A percentile compares a stretch with the other conserved stretches of the same genome.
Evolutionary conservation across 805 yeast species (phyloP).

Genomic region (Kluyveromyces siamensis): DNA sequence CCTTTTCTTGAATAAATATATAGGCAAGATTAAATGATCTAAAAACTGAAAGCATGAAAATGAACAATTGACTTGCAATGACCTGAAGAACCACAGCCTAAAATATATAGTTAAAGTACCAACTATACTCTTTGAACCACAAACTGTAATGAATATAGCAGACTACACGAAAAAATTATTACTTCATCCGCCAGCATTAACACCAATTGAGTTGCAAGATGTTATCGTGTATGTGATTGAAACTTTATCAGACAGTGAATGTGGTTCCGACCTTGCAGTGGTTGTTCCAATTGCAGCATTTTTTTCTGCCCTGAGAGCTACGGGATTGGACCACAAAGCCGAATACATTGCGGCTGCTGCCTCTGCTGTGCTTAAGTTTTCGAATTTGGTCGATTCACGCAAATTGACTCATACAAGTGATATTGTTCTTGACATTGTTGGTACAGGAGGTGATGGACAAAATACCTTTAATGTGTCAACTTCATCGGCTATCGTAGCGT

Average conservation of each 20-base stretch:
- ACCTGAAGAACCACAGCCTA: no score
- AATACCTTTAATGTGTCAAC: conserved; percentile 95
- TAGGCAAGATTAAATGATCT: no score
- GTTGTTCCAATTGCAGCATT: conserved; percentile 69
- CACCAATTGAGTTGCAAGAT: conserved; percentile 52
- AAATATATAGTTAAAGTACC: conserved; percentile 18
- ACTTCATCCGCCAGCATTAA: conserved; percentile 49
- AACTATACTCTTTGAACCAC: conserved; percentile 3
- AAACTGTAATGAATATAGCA: conserved; percentile 3
- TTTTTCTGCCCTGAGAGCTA: conserved; percentile 63
- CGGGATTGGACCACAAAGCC: conserved; percentile 72
- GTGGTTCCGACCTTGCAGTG: conserved; percentile 1
- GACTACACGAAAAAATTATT: conserved; percentile 54
- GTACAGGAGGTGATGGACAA: conserved; percentile 99
- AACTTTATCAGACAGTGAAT: conserved; percentile 41
- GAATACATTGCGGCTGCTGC: conserved; percentile 84
- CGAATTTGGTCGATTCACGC: conserved; percentile 42
- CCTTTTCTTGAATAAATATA: background rate
- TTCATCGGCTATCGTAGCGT: conserved; percentile 86
- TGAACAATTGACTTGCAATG: no score
- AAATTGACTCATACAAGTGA: conserved; percentile 42
- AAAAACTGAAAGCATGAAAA: background rate
- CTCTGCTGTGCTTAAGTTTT: conserved; percentile 55
- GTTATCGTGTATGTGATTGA: conserved; percentile 56
- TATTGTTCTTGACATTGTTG: conserved; percentile 70